Evolutionary conservation across 139 green algal species (phyloP).

Genomic region (Ulvella scutata): DNA sequence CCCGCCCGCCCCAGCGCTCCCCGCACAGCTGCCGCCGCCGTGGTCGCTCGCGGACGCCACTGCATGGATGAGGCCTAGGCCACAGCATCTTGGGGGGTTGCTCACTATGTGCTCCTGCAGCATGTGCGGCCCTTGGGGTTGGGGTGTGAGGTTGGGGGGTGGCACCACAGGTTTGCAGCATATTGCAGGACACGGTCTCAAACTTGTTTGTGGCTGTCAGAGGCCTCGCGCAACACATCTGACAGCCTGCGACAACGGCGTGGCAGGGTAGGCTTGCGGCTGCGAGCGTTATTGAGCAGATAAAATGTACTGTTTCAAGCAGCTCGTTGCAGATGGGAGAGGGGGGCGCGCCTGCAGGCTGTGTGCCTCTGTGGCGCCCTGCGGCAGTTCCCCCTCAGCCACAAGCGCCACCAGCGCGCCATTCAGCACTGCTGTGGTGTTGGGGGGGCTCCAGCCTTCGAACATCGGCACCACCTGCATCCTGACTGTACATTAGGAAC

Average conservation of each 20-base stretch:
- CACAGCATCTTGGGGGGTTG: constrained; percentile 27
- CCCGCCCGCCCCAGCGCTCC: not conserved
- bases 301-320: too few species aligned
- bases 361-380: too few species aligned
- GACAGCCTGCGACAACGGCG: too few species aligned
- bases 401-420: constrained; percentile 46
- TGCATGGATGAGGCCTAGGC: constrained; percentile 47
- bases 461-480: not conserved
- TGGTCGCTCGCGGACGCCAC: constrained; percentile 25
- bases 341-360: too few species aligned
- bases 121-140: not conserved
- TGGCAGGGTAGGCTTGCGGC: too few species aligned
- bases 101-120: not conserved
- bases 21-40: too few species aligned
- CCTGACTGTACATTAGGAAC: too few species aligned
- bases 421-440: constrained; percentile 31
- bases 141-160: not conserved
- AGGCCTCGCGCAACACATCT: too few species aligned
- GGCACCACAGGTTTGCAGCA: not conserved
- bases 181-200: too few species aligned
- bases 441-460: not conserved
- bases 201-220: too few species aligned
- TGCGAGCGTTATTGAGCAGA: too few species aligned
- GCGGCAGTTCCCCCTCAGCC: not conserved
- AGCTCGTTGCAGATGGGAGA: too few species aligned